Base-by-base conservation (phyloP, 73 alveolate genomes). In the Stentor coeruleus region DNA sequence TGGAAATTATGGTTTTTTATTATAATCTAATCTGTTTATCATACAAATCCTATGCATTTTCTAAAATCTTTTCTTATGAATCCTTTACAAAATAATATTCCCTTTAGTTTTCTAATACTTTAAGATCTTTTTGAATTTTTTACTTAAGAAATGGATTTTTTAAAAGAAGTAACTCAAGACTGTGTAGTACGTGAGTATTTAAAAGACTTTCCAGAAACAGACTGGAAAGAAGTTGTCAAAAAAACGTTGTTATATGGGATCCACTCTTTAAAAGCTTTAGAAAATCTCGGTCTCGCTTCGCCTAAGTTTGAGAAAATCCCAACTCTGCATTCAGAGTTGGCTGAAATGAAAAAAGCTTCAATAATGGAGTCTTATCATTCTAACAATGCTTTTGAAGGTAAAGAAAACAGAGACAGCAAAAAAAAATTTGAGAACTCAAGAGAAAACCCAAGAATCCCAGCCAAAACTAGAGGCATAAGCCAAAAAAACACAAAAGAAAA, bases 201-300 rank as follows among this genome's bases (percentile, higher is more conserved):
- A 20, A 66, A 31, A 66, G 79, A 66, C 37, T 66, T 66, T 31
- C 79, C 79, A 0, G 37, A 66, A 66, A 66, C 36, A 26, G 79
- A 66, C 79, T 66, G 79, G 79, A 20, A 20, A 66, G 36, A 26
- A 33, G 79, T 66, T 40, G 33, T 66, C 33, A 66, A 66, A 66
- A 66, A 66, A 40, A 66, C 79, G n/a, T 33, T 66, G 36, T 2
- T 66, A 66, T 66, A 66, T 66, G 79, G 79, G 39, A 66, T 66
- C n/a, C 79, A 66, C 41, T 66, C 79, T 20, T 2, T 66, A 66
- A 66, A 20, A 66, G 79, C 79, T 1, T 40, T 66, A 28, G 40
- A 66, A 2, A 20, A 20, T 33, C 40, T 66, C n/a, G 79, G 79
- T 40, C 37, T 66, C n/a, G 37, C 79, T 20, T 66, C 79, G 11